Percentiles rank a stretch among this genome's conserved stretches.
phyloP scores from a whole-genome alignment of 805 yeast species.

The Wickerhamiella australiensis region DNA sequence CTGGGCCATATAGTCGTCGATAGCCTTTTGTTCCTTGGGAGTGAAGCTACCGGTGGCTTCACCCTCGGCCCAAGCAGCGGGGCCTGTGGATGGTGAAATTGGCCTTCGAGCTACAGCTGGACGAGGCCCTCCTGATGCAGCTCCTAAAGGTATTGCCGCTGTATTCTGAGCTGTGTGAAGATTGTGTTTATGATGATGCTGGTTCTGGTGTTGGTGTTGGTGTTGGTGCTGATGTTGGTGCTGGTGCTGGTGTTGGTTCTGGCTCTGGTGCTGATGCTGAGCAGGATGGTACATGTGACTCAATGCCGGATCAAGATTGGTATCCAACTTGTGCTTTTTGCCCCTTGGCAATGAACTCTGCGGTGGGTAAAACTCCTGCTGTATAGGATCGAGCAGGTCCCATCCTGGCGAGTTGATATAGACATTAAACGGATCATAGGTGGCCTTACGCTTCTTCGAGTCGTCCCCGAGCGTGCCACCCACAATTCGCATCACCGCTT shows the following conservation, averaged over 20 bases:
- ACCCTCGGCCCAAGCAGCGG: slow-evolving; percentile 22
- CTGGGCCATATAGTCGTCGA: slow-evolving; percentile 59
- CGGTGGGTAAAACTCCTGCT: slow-evolving; percentile 8
- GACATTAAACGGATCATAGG: slow-evolving; percentile 12
- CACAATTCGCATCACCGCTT: slow-evolving; percentile 63
- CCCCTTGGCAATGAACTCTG: slow-evolving; percentile 1
- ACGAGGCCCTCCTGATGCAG: neutral
- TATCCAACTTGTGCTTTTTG: neutral
- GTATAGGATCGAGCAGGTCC: slow-evolving; percentile 8
- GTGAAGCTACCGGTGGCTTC: slow-evolving; percentile 37
- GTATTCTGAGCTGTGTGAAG: neutral
- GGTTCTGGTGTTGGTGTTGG: neutral
- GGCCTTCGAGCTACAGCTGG: neutral
- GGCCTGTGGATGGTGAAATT: neutral
- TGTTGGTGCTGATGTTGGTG: neutral
- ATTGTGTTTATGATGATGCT: neutral
- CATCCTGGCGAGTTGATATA: slow-evolving; percentile 9
- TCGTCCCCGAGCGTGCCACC: slow-evolving; percentile 45
- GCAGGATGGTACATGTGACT: slow-evolving; percentile 4
- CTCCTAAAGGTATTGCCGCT: neutral
- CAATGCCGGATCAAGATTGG: slow-evolving; percentile 8
- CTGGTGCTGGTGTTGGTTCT: neutral
- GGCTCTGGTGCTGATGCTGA: neutral
- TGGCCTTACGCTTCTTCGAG: slow-evolving; percentile 19
- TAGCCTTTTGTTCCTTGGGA: slow-evolving; percentile 52